Evolutionary conservation across 768 basidiomycete species (phyloP), one percentile per base, ranked within the genome.

Genomic region (Tulasnella sp.): DNA sequence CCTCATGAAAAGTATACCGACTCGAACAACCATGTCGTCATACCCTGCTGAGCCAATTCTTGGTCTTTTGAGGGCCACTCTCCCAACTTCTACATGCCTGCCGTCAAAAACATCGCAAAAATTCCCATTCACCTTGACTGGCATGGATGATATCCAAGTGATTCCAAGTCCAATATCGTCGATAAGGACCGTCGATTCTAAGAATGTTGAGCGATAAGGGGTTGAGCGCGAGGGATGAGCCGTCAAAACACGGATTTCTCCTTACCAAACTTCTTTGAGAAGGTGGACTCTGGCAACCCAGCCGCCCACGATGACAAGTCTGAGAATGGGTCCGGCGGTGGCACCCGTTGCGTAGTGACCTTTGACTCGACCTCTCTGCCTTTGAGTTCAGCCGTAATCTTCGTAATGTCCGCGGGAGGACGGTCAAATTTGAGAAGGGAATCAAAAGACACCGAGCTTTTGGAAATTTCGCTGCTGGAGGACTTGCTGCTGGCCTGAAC

Each of bases 361-460:
- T 35, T 35, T 2, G 35, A 35, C 35, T 35, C 35, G 5, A 35
- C 35, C 35, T 35, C 35, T 35, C 2, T 5, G 35, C 35, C 35
- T 35, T 35, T 35, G 35, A 5, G 35, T 35, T 35, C 35, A 35
- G 35, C 2, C 35, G 5, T 35, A 35, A 35, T 35, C 35, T 35
- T 35, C 35, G 35, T 35, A 35, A 35, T 35, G 35, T 35, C 35
- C 35, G 35, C 35, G 10, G 76, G 61, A 51, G 73, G 23, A 48
- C 40, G 72, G 44, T 51, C 44, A 46, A 73, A 78, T n/a, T 78
- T 77, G 35, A 77, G 42, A 70, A 77, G 71, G 67, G 74, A 75
- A 77, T 77, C 26, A 55, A 77, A 35, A 35, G 35, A n/a, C 55
- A 71, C 76, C 76, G 61, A 78, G 72, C 57, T 74, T 73, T 74